Evolutionary conservation across 352 stramenopile genomes (phyloP), one percentile per base, ranked within the genome.

Genomic region (Phytopythium chamaehyphon): DNA sequence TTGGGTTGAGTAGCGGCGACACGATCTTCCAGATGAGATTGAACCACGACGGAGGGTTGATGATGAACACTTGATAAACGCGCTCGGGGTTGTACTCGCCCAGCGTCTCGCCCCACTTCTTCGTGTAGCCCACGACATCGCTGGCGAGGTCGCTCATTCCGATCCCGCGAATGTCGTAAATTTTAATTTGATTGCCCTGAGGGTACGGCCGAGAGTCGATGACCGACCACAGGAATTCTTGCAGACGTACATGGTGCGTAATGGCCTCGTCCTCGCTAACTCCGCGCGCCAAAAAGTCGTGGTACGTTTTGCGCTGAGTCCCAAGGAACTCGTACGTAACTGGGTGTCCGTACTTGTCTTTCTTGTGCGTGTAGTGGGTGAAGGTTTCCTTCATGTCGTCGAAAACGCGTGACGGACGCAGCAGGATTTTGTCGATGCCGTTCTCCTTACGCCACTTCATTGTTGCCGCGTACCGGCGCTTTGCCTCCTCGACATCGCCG

Each of bases 21-120:
- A 85, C 73, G 11, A 90, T 51, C 53, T 88, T 88, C 79, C 79
- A 90, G 43, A 90, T 88, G 24, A 90, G 68, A 49, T 83, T 86
- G 46, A 90, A 90, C 80, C 80, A 90, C 10, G 63, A 55, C 22
- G 80, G 80, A 11, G 75, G 75, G 53, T 90, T 88, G 40, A 90
- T 47, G 59, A 90, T 80, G 47, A 90, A 86, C 9, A 88, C 58
- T 26, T 89, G 75, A 51, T 75, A 85, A 4, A 86, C 71, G 16
- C 80, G 75, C 57, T 90, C 80, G 3, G 80, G 77, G 55, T 90
- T 86, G 70, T 90, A 86, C 40, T 76, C 66, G 38, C 70, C 79
- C n/a, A 79, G 59, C 38, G 73, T 71, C 40, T 79, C 62, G 16
- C 75, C 77, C 44, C 79, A 66, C 28, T 78, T 73, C 52, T 90